phyloP scores from a whole-genome alignment of 192 early-diverging fungal species.

The Gaertneriomyces semiglobifer region DNA sequence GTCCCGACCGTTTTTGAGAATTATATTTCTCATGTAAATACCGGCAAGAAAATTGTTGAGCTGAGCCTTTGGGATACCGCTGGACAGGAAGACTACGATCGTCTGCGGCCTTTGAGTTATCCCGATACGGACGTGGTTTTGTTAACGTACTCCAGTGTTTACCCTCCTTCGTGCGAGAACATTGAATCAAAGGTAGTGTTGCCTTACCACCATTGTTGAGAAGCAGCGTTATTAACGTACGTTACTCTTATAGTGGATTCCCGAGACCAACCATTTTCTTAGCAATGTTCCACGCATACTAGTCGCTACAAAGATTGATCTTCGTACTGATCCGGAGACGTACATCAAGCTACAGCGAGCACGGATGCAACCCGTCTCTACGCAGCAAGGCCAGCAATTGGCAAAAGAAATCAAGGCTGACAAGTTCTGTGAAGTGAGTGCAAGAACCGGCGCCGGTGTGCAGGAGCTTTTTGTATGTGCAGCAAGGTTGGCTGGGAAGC shows the following conservation, averaged over 20 bases:
- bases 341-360: conserved; percentile 16
- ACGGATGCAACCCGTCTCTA: conserved; percentile 1
- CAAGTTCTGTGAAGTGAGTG: conserved; percentile 81
- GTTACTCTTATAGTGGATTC: conserved; percentile 60
- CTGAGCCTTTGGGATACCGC: conserved; percentile 72
- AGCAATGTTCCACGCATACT: conserved; percentile 72
- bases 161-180: conserved; percentile 78
- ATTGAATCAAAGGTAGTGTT: conserved; percentile 57
- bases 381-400: conserved; percentile 59
- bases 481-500: conserved; percentile 46
- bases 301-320: conserved; percentile 53
- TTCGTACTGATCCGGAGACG: conserved; percentile 35
- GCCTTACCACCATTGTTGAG: neutral
- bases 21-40: conserved; percentile 34
- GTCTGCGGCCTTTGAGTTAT: conserved; percentile 87
- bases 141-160: conserved; percentile 75
- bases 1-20: conserved; percentile 79
- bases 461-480: conserved; percentile 61
- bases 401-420: conserved; percentile 68
- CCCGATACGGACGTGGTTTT: conserved; percentile 78
- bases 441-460: conserved; percentile 69
- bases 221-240: neutral
- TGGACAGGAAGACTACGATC: conserved; percentile 95
- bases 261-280: conserved; percentile 80
- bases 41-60: conserved; percentile 16